These are phyloP conservation scores for Remersonia thermophila DNA, from an alignment of 2,329 filamentous ascomycete genomes.

Conservation along the genomic window DNA sequence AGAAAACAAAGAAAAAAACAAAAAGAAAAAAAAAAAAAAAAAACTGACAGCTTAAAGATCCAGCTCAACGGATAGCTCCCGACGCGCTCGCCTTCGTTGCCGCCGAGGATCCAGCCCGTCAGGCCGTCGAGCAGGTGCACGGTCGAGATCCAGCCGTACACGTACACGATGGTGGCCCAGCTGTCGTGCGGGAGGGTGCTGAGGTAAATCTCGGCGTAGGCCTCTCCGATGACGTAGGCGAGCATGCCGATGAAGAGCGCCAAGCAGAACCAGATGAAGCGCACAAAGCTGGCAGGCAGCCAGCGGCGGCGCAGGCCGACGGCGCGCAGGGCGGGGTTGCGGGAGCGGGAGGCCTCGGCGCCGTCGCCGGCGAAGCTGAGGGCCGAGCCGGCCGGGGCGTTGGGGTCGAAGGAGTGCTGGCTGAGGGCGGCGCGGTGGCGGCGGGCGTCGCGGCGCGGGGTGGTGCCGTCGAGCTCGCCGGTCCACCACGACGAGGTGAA, in stretches of 20 bases:
- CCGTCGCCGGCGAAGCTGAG: conserved; percentile 12
- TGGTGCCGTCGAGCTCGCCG: conserved; percentile 37
- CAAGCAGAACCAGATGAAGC: conserved; percentile 58
- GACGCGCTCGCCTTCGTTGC: conserved; percentile 52
- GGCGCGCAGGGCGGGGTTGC: conserved; percentile 17
- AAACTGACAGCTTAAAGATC: conserved; percentile 54
- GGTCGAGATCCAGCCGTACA: conserved; percentile 57
- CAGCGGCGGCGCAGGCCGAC: conserved; percentile 39
- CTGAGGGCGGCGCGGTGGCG: conserved; percentile 28
- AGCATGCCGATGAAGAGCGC: conserved; percentile 50
- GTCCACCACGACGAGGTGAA: conserved; percentile 57
- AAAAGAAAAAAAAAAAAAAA: too few species aligned
- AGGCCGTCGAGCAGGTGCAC: conserved; percentile 52
- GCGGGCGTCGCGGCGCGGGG: conserved; percentile 29
- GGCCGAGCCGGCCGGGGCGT: conserved; percentile 13
- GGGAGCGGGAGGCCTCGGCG: conserved; percentile 9
- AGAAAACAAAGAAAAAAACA: too few species aligned
- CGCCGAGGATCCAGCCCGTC: conserved; percentile 55
- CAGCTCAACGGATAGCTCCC: conserved; percentile 59
- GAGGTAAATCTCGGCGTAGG: conserved; percentile 57
- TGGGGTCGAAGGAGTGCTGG: conserved; percentile 27
- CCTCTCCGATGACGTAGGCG: conserved; percentile 56
- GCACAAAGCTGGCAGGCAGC: conserved; percentile 54
- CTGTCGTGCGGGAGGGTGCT: conserved; percentile 54
- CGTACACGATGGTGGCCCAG: conserved; percentile 55